Conservation (phyloP, 257 asterid species). For the Nicotiana knightiana region DNA sequence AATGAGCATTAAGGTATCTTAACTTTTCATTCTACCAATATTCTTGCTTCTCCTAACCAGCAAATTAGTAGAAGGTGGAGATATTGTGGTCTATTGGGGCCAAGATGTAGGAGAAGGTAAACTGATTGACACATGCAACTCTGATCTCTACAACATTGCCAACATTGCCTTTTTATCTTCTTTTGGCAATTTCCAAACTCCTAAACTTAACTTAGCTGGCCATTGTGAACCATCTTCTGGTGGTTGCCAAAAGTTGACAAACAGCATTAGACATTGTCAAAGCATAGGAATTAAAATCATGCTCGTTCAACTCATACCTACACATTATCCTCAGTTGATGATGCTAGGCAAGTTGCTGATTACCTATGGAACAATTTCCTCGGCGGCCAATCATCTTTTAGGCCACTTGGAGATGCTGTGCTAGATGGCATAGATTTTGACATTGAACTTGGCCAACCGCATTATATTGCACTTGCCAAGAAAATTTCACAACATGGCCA, state of each 20-base stretch:
- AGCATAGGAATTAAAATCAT: conserved; percentile 43
- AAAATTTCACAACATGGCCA: conserved; percentile 21
- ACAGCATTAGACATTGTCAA: conserved; percentile 43
- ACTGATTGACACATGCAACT: not conserved
- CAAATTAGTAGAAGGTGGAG: not conserved
- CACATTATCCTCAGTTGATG: conserved; percentile 42
- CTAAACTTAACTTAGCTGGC: conserved; percentile 62
- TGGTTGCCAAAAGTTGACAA: conserved; percentile 35
- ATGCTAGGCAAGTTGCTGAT: conserved; percentile 28
- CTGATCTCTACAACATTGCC: not conserved
- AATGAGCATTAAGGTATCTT: not conserved
- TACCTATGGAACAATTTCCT: conserved; percentile 53
- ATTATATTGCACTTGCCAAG: conserved; percentile 35
- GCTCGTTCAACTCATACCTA: conserved; percentile 53
- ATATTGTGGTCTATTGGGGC: conserved; percentile 1
- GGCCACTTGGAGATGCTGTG: conserved; percentile 57
- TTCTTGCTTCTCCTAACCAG: not conserved
- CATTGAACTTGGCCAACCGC: conserved; percentile 47
- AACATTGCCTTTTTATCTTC: not conserved
- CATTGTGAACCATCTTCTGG: conserved; percentile 55
- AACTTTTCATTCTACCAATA: not conserved
- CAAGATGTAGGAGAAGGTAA: not conserved
- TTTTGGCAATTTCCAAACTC: not conserved
- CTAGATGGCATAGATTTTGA: conserved; percentile 67
- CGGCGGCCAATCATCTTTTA: conserved; percentile 34